Conservation (phyloP, 2,329 filamentous ascomycete genomes). For the Corniculantispora saksenae region DNA sequence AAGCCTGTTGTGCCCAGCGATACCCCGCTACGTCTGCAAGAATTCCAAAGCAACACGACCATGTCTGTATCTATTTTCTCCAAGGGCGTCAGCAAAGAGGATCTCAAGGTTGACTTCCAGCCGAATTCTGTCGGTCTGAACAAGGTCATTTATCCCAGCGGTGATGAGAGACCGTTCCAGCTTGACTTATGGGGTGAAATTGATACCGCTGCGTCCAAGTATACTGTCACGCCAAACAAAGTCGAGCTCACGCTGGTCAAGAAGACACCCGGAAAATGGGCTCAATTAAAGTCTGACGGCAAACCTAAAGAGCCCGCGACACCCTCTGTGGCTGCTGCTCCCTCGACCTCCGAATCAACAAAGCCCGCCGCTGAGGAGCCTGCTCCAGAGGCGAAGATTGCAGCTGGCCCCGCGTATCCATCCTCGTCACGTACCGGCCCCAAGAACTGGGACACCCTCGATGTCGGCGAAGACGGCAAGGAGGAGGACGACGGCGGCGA, state of each 20-base stretch:
- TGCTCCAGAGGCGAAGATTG: not conserved
- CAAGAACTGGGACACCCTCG: slow-evolving; percentile 90
- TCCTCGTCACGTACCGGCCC: slow-evolving; percentile 81
- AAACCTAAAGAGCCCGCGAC: slow-evolving; percentile 16
- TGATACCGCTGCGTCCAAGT: slow-evolving; percentile 60
- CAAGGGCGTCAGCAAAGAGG: slow-evolving; percentile 43
- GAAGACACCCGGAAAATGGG: slow-evolving; percentile 68
- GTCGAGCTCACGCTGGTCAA: slow-evolving; percentile 77
- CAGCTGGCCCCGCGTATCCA: slow-evolving; percentile 65
- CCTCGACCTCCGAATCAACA: slow-evolving; percentile 6
- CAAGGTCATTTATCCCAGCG: slow-evolving; percentile 38
- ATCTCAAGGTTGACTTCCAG: slow-evolving; percentile 39
- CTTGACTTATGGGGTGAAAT: slow-evolving; percentile 67
- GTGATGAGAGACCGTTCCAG: slow-evolving; percentile 63
- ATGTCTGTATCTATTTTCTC: slow-evolving; percentile 45
- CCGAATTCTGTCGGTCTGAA: slow-evolving; percentile 30
- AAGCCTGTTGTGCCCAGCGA: slow-evolving; percentile 25
- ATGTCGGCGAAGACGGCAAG: slow-evolving; percentile 42
- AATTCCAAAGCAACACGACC: slow-evolving; percentile 37
- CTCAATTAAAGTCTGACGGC: slow-evolving; percentile 30
- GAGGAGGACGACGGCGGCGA: slow-evolving; percentile 62
- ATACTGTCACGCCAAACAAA: slow-evolving; percentile 72
- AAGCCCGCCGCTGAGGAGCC: not conserved
- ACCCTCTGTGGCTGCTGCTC: not conserved
- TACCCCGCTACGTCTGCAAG: slow-evolving; percentile 32